Conservation (phyloP, 1,139 yeast genomes). For the Yamadazyma sp. region DNA sequence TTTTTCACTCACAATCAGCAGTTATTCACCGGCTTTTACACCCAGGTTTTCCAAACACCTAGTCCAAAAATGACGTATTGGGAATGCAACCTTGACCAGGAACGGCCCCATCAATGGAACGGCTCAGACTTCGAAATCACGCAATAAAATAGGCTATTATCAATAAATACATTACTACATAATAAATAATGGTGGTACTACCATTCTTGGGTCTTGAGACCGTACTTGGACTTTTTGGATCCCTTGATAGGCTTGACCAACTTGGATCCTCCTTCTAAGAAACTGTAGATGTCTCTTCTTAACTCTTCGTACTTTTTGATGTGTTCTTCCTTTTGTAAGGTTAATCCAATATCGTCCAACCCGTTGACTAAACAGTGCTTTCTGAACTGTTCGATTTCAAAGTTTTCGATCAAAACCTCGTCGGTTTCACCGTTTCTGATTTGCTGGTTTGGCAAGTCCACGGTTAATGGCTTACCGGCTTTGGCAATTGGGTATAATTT, state of each 20-base stretch:
- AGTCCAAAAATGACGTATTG: too few relatives aligned
- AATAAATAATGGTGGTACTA: constrained; percentile 21
- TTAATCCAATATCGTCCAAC: constrained; percentile 93
- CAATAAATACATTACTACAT: background rate
- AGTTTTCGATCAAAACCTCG: constrained; percentile 73
- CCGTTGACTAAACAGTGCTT: constrained; percentile 94
- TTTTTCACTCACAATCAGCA: background rate
- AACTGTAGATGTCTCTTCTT: constrained; percentile 80
- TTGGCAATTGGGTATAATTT: constrained; percentile 80
- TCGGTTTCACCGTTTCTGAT: constrained; percentile 66
- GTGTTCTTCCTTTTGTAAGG: constrained; percentile 82
- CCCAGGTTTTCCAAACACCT: background rate
- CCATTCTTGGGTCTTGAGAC: constrained; percentile 81
- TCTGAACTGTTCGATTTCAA: constrained; percentile 87
- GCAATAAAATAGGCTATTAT: too few relatives aligned
- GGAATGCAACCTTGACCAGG: too few relatives aligned
- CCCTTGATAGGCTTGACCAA: constrained; percentile 68
- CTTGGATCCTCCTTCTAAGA: constrained; percentile 84
- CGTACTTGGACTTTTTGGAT: constrained; percentile 66
- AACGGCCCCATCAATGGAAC: too few relatives aligned
- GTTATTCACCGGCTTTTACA: background rate
- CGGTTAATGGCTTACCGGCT: constrained; percentile 67
- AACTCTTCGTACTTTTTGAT: constrained; percentile 71
- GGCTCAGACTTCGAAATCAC: too few relatives aligned
- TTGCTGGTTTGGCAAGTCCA: constrained; percentile 85